Percentiles rank a stretch among this genome's conserved stretches.
Conservation (phyloP, 345 rosid genomes). For the Aurinia saxatilis region DNA sequence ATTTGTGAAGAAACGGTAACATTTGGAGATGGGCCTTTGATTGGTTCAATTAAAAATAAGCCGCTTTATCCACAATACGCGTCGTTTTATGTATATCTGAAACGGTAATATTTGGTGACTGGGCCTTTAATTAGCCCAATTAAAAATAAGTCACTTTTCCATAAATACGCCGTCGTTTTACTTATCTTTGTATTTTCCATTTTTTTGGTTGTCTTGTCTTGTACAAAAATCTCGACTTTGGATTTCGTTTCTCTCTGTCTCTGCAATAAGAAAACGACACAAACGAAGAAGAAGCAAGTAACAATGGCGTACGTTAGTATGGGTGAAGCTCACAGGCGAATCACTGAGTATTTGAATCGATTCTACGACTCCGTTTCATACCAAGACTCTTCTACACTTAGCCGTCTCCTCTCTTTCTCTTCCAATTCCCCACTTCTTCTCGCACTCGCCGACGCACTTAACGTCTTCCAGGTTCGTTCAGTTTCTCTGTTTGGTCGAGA, state of each 20-base stretch:
- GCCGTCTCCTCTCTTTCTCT: slow-evolving; percentile 62
- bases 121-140: neutral
- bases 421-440: slow-evolving; percentile 52
- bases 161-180: neutral
- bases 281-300: slow-evolving; percentile 2
- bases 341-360: slow-evolving; percentile 66
- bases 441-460: slow-evolving; percentile 87
- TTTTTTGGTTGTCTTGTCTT: neutral
- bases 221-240: neutral
- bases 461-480: slow-evolving; percentile 41
- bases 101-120: too few relatives aligned
- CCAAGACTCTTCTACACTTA: slow-evolving; percentile 66
- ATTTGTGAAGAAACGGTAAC: too few relatives aligned
- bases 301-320: slow-evolving; percentile 61
- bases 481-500: neutral
- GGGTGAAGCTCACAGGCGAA: slow-evolving; percentile 83
- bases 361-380: slow-evolving; percentile 64
- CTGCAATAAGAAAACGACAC: neutral
- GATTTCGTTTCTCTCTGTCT: neutral
- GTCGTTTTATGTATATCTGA: too few relatives aligned
- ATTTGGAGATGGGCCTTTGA: too few relatives aligned
- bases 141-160: neutral
- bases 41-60: too few relatives aligned
- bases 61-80: too few relatives aligned
- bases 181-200: neutral